phyloP scores from a whole-genome alignment of 176 grass and related monocot species.

The Paspalum notatum region DNA sequence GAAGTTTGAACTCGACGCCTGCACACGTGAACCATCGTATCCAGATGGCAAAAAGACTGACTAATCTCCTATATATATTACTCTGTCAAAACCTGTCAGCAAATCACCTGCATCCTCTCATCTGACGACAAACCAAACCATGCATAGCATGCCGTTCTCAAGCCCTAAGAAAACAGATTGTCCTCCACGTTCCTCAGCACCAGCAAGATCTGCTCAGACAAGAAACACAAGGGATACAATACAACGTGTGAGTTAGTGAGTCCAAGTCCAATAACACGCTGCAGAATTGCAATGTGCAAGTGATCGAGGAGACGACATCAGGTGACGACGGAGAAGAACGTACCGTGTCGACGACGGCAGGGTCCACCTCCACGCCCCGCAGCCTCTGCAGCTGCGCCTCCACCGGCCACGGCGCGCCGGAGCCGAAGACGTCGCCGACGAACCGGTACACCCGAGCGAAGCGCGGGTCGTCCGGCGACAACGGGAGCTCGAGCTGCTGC shows the following conservation, averaged over 20 bases:
- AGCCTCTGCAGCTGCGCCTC: slow-evolving; percentile 40
- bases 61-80: too few relatives aligned
- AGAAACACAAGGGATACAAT: not conserved
- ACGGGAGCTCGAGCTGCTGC: too few relatives aligned
- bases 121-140: not conserved
- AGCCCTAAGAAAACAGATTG: not conserved
- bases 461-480: slow-evolving; percentile 33
- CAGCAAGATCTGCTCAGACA: not conserved
- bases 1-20: too few relatives aligned
- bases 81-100: too few relatives aligned
- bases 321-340: not conserved
- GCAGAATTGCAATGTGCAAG: not conserved
- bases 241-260: too few relatives aligned
- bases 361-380: slow-evolving; percentile 41
- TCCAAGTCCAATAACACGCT: not conserved
- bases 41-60: too few relatives aligned
- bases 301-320: not conserved
- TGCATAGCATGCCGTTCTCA: not conserved
- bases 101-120: too few relatives aligned
- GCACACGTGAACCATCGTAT: too few relatives aligned
- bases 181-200: slow-evolving; percentile 5
- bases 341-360: slow-evolving; percentile 42
- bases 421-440: slow-evolving; percentile 66
- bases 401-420: slow-evolving; percentile 36
- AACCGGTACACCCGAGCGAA: slow-evolving; percentile 59